Percentiles rank a stretch among this genome's conserved stretches.
Conservation (phyloP, 805 yeast species). For the Saccharomycopsis selenospora region DNA sequence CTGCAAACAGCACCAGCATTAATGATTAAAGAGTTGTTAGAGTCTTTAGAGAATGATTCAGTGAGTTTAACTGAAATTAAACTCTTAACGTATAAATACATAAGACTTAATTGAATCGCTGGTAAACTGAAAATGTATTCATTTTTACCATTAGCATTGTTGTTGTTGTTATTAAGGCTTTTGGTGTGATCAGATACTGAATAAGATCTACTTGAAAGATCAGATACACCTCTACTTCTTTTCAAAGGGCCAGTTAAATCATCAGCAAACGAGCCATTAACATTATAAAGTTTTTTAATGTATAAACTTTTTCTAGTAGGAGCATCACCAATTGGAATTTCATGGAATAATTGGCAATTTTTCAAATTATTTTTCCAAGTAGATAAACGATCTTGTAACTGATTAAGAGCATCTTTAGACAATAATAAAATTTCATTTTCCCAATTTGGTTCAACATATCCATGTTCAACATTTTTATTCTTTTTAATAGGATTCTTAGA, state of each 20-base stretch:
- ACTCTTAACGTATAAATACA: slow-evolving; percentile 36
- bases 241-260: not conserved
- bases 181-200: not conserved
- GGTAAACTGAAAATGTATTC: slow-evolving; percentile 27
- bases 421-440: slow-evolving; percentile 16
- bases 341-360: not conserved
- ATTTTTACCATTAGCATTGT: slow-evolving; percentile 20
- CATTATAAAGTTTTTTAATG: not conserved
- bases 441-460: slow-evolving; percentile 1
- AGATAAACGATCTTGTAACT: slow-evolving; percentile 2
- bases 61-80: slow-evolving; percentile 33
- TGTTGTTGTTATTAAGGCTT: slow-evolving; percentile 21
- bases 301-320: not conserved
- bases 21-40: slow-evolving; percentile 2
- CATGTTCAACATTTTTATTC: not conserved
- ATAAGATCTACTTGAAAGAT: no score
- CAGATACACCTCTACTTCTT: slow-evolving; percentile 1
- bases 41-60: slow-evolving; percentile 9
- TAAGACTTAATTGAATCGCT: slow-evolving; percentile 39
- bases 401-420: slow-evolving; percentile 7
- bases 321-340: slow-evolving; percentile 4
- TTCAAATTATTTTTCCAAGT: slow-evolving; percentile 4
- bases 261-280: not conserved
- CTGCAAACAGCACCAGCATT: slow-evolving; percentile 2
- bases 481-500: not conserved